Base-by-base conservation (phyloP, 2,329 filamentous ascomycete species). In the Trichophyton rubrum region DNA sequence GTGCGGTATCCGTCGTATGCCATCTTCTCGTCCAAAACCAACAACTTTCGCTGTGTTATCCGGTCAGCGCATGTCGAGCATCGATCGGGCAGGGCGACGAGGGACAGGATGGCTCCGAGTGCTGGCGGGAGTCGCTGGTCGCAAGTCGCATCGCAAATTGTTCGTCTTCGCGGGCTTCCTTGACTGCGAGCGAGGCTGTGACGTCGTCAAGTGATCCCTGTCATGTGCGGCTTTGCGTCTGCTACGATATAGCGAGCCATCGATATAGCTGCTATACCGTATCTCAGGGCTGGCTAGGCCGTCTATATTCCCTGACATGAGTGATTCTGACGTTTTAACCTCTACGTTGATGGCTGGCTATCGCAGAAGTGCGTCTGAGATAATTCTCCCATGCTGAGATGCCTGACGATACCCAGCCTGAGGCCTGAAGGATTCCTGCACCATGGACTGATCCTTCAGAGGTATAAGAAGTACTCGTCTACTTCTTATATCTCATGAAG, bases 1-100 rank as follows among this genome's bases (percentile, higher is more conserved):
- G 59, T 66, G 66, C 72, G 72, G 64, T 74, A 75, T 61, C 70
- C 71, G 68, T 77, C 72, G 69, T 77, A 77, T 59, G 75, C 73
- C 74, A 77, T 77, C 43, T 47, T 77, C 43, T 47, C 43, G 43
- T 47, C 17, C 20, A 20, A 13, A 24, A 20, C 17, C 17, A 24
- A 17, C n/a, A 20, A 11, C 41, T 24, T 20, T 47, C 43, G 20
- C 43, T 47, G 22, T 20, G 3, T 17, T 47, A 17, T 24, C 43
- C 15, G 43, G 43, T 47, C 43, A 47, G 43, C 43, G 43, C 43
- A 47, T 47, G 43, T 47, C 43, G 43, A 47, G 43, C 43, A 7
- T 22, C 17, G 17, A 45, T 45, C 11, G 15, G 17, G 17, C n/a
- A 20, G 7, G 43, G 43, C 17, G 22, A 17, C 6, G 22, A 11